These are phyloP conservation scores for Anacardium occidentale DNA, from an alignment of 345 rosid species.

Conservation along the genomic window DNA sequence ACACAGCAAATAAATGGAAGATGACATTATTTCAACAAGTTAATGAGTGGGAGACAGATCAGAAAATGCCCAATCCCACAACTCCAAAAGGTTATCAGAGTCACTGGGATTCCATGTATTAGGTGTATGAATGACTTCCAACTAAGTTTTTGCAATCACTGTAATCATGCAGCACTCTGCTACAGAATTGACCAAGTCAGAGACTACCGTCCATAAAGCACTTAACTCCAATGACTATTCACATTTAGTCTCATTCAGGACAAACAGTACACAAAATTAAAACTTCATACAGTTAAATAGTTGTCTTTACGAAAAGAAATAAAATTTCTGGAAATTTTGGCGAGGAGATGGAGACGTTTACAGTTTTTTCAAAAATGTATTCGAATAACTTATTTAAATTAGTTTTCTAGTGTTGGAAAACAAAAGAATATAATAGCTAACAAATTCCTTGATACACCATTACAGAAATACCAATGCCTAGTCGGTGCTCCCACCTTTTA, in stretches of 20 bases:
- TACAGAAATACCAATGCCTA: neutral
- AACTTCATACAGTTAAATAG: neutral
- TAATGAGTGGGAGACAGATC: neutral
- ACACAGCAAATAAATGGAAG: no score
- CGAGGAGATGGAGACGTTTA: no score
- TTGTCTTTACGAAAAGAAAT: neutral
- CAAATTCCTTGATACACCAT: neutral
- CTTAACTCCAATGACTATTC: neutral
- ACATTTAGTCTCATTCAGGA: neutral
- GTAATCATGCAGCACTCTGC: neutral
- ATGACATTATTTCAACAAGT: no score
- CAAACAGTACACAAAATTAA: neutral
- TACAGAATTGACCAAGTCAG: neutral
- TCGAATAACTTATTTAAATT: no score
- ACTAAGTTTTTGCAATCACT: neutral
- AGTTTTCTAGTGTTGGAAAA: neutral
- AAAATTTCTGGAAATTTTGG: neutral
- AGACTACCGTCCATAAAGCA: neutral
- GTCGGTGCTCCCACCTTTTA: neutral
- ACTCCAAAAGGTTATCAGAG: slow-evolving; percentile 12
- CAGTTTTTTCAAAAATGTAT: no score
- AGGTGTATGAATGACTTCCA: neutral
- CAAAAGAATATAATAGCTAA: neutral
- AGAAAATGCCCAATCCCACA: slow-evolving; percentile 7
- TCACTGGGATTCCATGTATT: neutral